phyloP scores from a whole-genome alignment of 345 rosid species.

The Eucalyptus sp. region DNA sequence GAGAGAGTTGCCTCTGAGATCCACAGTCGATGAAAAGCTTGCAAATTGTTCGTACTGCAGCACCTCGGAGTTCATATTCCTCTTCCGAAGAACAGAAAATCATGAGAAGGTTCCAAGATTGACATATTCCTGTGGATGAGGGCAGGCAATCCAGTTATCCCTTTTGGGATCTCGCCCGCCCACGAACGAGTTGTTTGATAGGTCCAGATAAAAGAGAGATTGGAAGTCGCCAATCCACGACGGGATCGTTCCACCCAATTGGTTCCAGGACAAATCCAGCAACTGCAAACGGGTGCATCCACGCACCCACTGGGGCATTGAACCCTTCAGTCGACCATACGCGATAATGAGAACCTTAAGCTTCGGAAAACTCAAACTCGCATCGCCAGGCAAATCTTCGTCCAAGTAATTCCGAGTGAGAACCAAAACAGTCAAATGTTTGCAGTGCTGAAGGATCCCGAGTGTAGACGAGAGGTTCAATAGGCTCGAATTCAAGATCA shows the following conservation, averaged over 20 bases:
- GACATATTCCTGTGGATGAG: neutral
- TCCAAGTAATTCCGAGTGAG: neutral
- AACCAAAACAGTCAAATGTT: neutral
- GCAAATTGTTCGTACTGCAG: neutral
- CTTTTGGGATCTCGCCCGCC: neutral
- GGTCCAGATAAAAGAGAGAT: constrained; percentile 1
- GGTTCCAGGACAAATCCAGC: constrained; percentile 4
- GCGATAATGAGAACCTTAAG: neutral
- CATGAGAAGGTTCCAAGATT: neutral
- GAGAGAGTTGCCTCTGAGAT: neutral
- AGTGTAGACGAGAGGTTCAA: neutral
- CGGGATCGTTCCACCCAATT: neutral
- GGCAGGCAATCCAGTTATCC: neutral
- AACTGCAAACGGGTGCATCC: neutral
- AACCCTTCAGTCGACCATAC: neutral
- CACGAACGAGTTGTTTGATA: neutral
- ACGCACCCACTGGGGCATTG: neutral
- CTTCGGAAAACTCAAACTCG: neutral
- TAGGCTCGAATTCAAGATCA: neutral
- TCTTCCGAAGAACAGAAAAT: neutral
- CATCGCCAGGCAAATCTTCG: neutral
- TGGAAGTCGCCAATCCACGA: neutral
- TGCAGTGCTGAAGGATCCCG: constrained; percentile 1
- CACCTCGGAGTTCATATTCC: neutral
- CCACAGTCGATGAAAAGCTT: neutral